Evolutionary conservation across 1,284 basidiomycete genomes (phyloP), one percentile per base, ranked within the genome.

Genomic region (Inonotus hispidus): DNA sequence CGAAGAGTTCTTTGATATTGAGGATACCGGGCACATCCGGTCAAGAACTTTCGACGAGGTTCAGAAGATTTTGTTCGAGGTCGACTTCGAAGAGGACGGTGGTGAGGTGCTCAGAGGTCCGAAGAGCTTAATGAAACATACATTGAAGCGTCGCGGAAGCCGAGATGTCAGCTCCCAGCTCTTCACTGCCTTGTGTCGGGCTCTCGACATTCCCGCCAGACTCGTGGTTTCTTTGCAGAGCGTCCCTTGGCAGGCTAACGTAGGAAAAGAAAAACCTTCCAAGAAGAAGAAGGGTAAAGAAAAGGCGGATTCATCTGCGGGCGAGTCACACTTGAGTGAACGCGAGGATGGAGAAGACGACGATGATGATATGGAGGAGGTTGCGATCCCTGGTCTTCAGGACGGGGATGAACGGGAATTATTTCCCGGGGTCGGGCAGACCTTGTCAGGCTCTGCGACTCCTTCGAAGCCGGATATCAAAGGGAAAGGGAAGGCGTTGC

Each of bases 181-280:
- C 5, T 98, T 98, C 70, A 96, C 94, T 10, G 86, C 92, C 0
- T 77, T 98, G 0, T 95, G 94, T 70, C 82, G 97, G 16, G 90
- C 88, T 3, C 79, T 98, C 8, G 90, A 88, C 13, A 87, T 99
- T 21, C 95, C 95, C 0, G 84, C 93, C 1, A 80, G 97, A 27
- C 79, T 99, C 43, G 90, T 98, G 14, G 87, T 91, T 63, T 96
- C 93, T 68, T 72, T 98, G 43, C 96, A 99, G 72, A 88, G 91
- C 58, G 86, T 98, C 13, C 91, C 92, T 1, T 97, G 93, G 93
- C 81, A 88, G 70, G 78, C 82, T 13, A 72, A 75, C 35, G 74
- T 81, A 10, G 82, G 83, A 8, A 85, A 82, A 68, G 75, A 79
- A 7, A 82, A 81, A 65, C 68, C 78, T 1, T 72, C 70, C 49